phyloP scores from a whole-genome alignment of 768 basidiomycete genomes.

The Lactarius trivialis region DNA sequence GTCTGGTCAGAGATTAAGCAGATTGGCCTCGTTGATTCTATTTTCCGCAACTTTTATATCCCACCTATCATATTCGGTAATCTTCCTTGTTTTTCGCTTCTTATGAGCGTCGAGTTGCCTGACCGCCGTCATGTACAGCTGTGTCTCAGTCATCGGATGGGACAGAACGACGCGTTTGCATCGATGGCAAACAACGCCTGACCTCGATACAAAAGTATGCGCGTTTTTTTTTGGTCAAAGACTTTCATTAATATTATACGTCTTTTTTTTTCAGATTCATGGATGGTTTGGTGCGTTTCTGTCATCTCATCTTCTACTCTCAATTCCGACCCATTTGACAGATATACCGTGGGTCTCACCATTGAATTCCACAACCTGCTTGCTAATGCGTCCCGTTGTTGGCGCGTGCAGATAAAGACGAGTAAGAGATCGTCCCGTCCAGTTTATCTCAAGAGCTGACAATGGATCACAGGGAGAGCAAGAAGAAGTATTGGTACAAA shows the following conservation, averaged over 20 bases:
- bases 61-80: constrained; percentile 63
- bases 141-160: constrained; percentile 37
- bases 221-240: not conserved
- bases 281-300: constrained; percentile 44
- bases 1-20: constrained; percentile 64
- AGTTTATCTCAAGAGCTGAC: not conserved
- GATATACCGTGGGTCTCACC: constrained; percentile 11
- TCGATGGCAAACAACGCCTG: constrained; percentile 69
- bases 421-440: constrained; percentile 26
- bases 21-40: constrained; percentile 53
- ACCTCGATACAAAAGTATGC: constrained; percentile 55
- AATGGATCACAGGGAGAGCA: constrained; percentile 8
- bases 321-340: not conserved
- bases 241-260: not conserved
- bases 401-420: constrained; percentile 34
- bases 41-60: constrained; percentile 58
- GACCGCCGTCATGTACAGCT: constrained; percentile 28
- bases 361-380: not conserved
- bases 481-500: constrained; percentile 34
- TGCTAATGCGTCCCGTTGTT: not conserved
- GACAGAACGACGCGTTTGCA: constrained; percentile 44
- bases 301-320: not conserved
- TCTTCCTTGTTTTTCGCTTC: constrained; percentile 16
- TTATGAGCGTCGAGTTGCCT: not conserved
- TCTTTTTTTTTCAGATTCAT: constrained; percentile 41